Evolutionary conservation across 768 basidiomycete species (phyloP).

Genomic region (Xanthoconium stramineum): DNA sequence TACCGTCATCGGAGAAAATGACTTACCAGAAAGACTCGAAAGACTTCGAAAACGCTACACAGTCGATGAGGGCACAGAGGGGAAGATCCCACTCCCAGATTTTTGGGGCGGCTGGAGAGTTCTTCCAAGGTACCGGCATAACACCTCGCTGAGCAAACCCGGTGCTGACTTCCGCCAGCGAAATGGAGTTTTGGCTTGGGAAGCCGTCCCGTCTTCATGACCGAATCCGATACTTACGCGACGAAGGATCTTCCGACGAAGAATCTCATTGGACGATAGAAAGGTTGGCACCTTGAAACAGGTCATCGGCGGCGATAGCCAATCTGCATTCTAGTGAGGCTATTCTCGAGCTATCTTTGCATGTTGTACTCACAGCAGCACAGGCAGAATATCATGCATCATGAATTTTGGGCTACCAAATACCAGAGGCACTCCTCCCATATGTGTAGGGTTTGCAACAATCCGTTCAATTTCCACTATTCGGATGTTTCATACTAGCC

Average conservation of each 20-base stretch:
- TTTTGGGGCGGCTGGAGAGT: conserved; percentile 98
- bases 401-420: neutral
- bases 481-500: neutral
- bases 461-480: neutral
- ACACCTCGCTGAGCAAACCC: neutral
- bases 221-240: conserved; percentile 73
- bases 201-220: conserved; percentile 94
- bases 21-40: conserved; percentile 59
- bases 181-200: conserved; percentile 97
- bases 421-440: conserved; percentile 9
- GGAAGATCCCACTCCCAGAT: conserved; percentile 71
- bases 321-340: neutral
- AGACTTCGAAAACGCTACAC: conserved; percentile 58
- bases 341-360: neutral
- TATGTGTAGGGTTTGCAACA: neutral
- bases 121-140: conserved; percentile 65
- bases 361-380: neutral
- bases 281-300: conserved; percentile 64
- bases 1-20: conserved; percentile 67
- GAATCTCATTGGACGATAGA: conserved; percentile 72
- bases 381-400: neutral
- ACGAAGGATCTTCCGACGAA: conserved; percentile 44
- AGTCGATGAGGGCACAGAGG: conserved; percentile 36
- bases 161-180: conserved; percentile 45
- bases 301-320: neutral